Percentiles rank a stretch among this genome's conserved stretches.
Conservation (phyloP, 352 stramenopile genomes). For the Saprolegnia diclina region DNA sequence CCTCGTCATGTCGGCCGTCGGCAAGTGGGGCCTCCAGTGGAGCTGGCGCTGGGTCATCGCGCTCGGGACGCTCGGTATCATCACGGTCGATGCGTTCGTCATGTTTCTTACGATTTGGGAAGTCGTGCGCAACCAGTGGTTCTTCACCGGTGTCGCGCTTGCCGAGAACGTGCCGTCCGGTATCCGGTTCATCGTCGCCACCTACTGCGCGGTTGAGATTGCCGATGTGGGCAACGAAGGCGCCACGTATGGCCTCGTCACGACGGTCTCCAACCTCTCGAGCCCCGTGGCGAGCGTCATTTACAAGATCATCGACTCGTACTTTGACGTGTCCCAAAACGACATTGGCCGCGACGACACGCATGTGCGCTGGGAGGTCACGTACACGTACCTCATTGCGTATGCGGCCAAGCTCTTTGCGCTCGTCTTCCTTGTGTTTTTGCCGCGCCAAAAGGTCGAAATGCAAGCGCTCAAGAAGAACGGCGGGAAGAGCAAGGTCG, state of each 20-base stretch:
- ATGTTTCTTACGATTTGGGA: slow-evolving; percentile 50
- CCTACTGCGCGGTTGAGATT: slow-evolving; percentile 31
- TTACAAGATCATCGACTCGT: slow-evolving; percentile 35
- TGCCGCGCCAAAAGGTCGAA: slow-evolving; percentile 47
- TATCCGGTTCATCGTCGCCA: slow-evolving; percentile 31
- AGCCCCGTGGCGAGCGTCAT: slow-evolving; percentile 12
- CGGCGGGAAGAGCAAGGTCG: slow-evolving; percentile 39
- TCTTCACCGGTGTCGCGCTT: slow-evolving; percentile 52
- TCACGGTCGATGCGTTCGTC: slow-evolving; percentile 42
- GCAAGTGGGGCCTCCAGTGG: slow-evolving; percentile 40
- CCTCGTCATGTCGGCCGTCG: not conserved
- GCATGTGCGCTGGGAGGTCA: slow-evolving; percentile 14
- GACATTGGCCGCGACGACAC: slow-evolving; percentile 10
- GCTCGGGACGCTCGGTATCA: slow-evolving; percentile 35
- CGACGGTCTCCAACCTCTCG: slow-evolving; percentile 11
- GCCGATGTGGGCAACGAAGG: slow-evolving; percentile 23
- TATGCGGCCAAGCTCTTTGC: slow-evolving; percentile 20
- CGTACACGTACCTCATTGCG: slow-evolving; percentile 17
- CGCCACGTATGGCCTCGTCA: slow-evolving; percentile 19
- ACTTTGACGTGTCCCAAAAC: slow-evolving; percentile 10
- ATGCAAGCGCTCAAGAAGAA: slow-evolving; percentile 50
- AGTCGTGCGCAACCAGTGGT: slow-evolving; percentile 52
- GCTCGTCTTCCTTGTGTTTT: slow-evolving; percentile 39
- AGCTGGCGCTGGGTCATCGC: slow-evolving; percentile 50
- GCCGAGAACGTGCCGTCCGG: slow-evolving; percentile 34